Conservation (phyloP, 352 stramenopile species). For the Globisporangium okanoganense region DNA sequence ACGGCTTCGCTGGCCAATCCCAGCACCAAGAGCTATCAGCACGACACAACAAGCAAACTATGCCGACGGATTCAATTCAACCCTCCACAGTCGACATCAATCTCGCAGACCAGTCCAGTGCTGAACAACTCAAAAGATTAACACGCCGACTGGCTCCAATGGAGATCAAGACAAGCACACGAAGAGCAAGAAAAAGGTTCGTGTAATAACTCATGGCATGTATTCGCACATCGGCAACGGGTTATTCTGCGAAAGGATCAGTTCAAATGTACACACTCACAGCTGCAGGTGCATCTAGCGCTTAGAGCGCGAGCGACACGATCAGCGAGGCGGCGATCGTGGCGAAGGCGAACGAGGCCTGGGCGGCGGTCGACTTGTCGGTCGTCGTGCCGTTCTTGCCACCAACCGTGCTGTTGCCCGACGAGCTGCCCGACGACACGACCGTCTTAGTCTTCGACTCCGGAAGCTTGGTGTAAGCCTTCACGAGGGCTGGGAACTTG, state of each 20-base stretch:
- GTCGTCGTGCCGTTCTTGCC: slow-evolving; percentile 2
- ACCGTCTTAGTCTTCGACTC: slow-evolving; percentile 35
- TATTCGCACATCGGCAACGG: slow-evolving; percentile 8
- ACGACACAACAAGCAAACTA: too few relatives aligned
- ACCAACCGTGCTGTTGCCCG: neutral
- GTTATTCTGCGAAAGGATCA: slow-evolving; percentile 1
- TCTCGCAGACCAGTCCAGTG: too few relatives aligned
- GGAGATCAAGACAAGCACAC: too few relatives aligned
- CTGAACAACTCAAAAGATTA: too few relatives aligned
- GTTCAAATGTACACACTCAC: slow-evolving; percentile 11
- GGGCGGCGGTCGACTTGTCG: neutral
- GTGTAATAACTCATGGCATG: slow-evolving; percentile 6
- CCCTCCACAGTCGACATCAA: too few relatives aligned
- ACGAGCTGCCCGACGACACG: neutral
- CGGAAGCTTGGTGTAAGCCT: slow-evolving; percentile 42
- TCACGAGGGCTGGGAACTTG: slow-evolving; percentile 55
- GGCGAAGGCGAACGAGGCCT: slow-evolving; percentile 1
- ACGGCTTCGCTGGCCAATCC: too few relatives aligned
- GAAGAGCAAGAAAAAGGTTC: too few relatives aligned
- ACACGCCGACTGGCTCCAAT: too few relatives aligned
- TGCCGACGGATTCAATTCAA: too few relatives aligned
- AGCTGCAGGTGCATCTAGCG: slow-evolving; percentile 4
- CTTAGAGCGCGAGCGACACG: slow-evolving; percentile 7
- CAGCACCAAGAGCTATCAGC: too few relatives aligned
- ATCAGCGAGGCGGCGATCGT: slow-evolving; percentile 6